Conservation (phyloP, 2,329 filamentous ascomycete species). For the Botrytis porri region DNA sequence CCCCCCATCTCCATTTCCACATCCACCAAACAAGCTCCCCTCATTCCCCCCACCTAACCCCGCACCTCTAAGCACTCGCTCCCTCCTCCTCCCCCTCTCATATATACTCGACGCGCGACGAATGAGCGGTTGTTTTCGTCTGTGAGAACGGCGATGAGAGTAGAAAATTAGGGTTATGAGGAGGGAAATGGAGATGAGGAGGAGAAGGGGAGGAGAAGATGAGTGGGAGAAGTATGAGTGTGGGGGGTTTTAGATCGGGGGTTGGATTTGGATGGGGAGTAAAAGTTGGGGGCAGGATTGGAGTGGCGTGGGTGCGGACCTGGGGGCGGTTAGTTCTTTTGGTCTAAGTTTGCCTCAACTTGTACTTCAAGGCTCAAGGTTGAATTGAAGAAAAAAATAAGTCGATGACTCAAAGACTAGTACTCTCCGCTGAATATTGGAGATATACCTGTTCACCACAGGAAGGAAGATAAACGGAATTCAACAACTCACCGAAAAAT, state of each 20-base stretch:
- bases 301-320: not conserved
- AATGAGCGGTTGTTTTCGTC: not conserved
- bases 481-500: not conserved
- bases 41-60: not conserved
- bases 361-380: too few relatives aligned
- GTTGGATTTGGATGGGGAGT: too few relatives aligned
- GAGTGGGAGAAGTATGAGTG: not conserved
- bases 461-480: not conserved
- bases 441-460: not conserved
- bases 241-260: not conserved
- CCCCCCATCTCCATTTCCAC: not conserved
- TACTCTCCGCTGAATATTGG: rapidly evolving
- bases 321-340: not conserved
- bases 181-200: not conserved
- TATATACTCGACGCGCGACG: not conserved
- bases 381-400: not conserved
- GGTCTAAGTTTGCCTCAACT: not conserved
- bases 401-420: rapidly evolving
- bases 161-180: not conserved
- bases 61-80: not conserved
- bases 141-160: not conserved
- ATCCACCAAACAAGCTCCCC: not conserved
- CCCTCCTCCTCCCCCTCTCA: not conserved
- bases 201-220: not conserved
- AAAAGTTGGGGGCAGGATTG: too few relatives aligned